Evolutionary conservation across 1,284 basidiomycete genomes (phyloP).

Genomic region (Erythrobasidium hasegawianum): DNA sequence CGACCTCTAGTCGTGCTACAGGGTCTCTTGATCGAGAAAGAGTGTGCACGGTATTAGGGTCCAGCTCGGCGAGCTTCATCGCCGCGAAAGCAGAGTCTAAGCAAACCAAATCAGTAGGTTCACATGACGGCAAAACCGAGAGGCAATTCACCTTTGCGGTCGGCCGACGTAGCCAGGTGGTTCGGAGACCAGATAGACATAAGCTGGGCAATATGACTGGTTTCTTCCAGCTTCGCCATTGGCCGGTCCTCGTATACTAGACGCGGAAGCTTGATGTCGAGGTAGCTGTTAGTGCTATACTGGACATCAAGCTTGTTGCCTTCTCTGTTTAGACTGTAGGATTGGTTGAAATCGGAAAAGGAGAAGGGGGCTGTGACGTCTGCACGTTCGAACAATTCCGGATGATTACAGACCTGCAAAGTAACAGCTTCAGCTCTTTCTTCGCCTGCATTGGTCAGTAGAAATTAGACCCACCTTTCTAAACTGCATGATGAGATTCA

Average conservation of each 20-base stretch:
- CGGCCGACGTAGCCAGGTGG: conserved; percentile 69
- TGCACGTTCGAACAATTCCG: conserved; percentile 94
- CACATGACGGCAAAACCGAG: too few species aligned
- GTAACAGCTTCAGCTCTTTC: too few species aligned
- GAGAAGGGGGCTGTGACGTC: conserved; percentile 91
- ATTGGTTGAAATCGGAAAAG: conserved; percentile 76
- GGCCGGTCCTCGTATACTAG: conserved; percentile 58
- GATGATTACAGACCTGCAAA: conserved; percentile 88
- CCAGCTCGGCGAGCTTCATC: conserved; percentile 63
- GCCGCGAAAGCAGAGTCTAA: conserved; percentile 65
- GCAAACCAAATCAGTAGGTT: too few species aligned
- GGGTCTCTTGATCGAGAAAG: conserved; percentile 55
- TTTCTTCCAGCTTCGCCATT: conserved; percentile 54
- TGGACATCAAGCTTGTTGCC: conserved; percentile 76
- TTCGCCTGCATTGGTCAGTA: too few species aligned
- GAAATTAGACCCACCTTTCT: conserved; percentile 89
- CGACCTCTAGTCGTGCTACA: conserved; percentile 35
- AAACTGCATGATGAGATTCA: conserved; percentile 99
- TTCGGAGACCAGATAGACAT: conserved; percentile 89
- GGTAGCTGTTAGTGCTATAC: conserved; percentile 79
- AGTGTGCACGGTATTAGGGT: conserved; percentile 61
- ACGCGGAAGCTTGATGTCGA: conserved; percentile 71
- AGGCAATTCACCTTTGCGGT: conserved; percentile 62
- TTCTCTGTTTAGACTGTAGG: conserved; percentile 74
- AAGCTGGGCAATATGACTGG: conserved; percentile 63